Conservation (phyloP, 1,139 yeast species). For the Ogataea hybrid region DNA sequence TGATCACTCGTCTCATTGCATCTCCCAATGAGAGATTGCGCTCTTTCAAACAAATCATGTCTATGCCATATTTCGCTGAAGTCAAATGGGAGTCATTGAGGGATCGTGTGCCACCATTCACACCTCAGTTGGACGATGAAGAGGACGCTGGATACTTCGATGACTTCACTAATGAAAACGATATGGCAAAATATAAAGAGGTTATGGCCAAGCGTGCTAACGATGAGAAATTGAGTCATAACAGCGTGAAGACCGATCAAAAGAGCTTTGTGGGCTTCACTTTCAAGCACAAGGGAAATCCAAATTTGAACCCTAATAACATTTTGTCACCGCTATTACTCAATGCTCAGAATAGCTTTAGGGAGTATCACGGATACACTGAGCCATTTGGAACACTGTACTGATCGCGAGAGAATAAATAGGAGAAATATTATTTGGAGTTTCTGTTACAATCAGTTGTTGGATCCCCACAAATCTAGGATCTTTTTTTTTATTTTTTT, state of each 20-base stretch:
- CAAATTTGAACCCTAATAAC: constrained; percentile 43
- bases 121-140: constrained; percentile 94
- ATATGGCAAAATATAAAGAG: constrained; percentile 97
- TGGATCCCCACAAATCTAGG: too few species aligned
- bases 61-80: constrained; percentile 80
- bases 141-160: constrained; percentile 99
- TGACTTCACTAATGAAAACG: constrained; percentile 93
- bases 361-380: constrained; percentile 25
- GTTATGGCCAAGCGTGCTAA: constrained; percentile 44
- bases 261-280: constrained; percentile 94
- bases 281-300: constrained; percentile 81
- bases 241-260: constrained; percentile 48
- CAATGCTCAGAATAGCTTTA: constrained; percentile 19
- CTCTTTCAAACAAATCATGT: constrained; percentile 76
- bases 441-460: not conserved
- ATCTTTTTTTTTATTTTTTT: too few species aligned
- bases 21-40: constrained; percentile 73
- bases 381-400: constrained; percentile 36
- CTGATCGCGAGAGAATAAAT: constrained; percentile 11
- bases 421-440: not conserved
- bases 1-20: constrained; percentile 76
- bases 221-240: constrained; percentile 73
- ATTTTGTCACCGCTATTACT: constrained; percentile 31
- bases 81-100: constrained; percentile 76
- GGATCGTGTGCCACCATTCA: constrained; percentile 81